phyloP scores from a whole-genome alignment of 495 filamentous ascomycete species.

The Talaromyces liani region DNA sequence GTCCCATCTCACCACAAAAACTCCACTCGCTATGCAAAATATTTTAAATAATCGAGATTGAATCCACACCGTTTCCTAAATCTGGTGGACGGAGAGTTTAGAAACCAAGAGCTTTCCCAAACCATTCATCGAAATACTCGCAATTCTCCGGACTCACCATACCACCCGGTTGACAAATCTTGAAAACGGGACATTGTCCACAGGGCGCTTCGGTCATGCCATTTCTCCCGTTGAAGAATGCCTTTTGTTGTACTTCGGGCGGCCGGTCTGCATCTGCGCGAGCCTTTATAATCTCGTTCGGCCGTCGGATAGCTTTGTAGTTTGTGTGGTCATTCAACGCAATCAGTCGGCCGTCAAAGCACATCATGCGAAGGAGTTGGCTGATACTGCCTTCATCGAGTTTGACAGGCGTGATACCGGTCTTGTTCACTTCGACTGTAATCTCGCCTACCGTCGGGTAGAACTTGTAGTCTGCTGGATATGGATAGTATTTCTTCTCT shows the following conservation, averaged over 20 bases:
- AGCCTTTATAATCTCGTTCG: slow-evolving; percentile 25
- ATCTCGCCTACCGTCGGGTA: slow-evolving; percentile 75
- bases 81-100: slow-evolving; percentile 10
- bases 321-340: slow-evolving; percentile 37
- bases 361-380: slow-evolving; percentile 75
- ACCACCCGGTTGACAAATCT: slow-evolving; percentile 79
- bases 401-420: slow-evolving; percentile 55
- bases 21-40: slow-evolving; percentile 35
- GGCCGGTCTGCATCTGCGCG: slow-evolving; percentile 33
- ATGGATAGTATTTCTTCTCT: slow-evolving; percentile 45
- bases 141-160: slow-evolving; percentile 84
- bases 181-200: slow-evolving; percentile 89
- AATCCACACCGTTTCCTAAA: too few species aligned
- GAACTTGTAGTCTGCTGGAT: slow-evolving; percentile 57
- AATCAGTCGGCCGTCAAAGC: slow-evolving; percentile 68
- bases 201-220: slow-evolving; percentile 86
- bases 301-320: slow-evolving; percentile 43
- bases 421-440: slow-evolving; percentile 58
- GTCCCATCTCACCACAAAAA: slow-evolving; percentile 16
- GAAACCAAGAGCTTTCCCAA: slow-evolving; percentile 38
- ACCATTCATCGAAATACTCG: slow-evolving; percentile 83
- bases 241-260: slow-evolving; percentile 21
- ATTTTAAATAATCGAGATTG: slow-evolving; percentile 14
- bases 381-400: slow-evolving; percentile 65
- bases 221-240: slow-evolving; percentile 35